Percentiles rank a stretch among this genome's conserved stretches.
These are phyloP conservation scores for Ambrosia trifida DNA, from an alignment of 129 eudicot species.

Conservation along the genomic window DNA sequence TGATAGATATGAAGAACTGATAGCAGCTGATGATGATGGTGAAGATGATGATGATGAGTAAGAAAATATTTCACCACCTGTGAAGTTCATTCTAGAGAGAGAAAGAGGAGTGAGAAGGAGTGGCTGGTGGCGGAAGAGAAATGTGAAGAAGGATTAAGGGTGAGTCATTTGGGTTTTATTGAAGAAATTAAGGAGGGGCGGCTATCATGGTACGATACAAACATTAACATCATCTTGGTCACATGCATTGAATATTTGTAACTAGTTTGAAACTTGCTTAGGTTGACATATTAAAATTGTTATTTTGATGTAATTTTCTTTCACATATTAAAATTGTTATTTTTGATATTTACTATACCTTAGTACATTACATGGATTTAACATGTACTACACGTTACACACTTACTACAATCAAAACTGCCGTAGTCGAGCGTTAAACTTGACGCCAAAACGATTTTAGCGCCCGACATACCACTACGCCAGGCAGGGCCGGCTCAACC, in stretches of 20 bases:
- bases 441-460: no score
- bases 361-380: no score
- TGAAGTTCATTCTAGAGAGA: constrained; percentile 39
- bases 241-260: neutral
- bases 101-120: neutral
- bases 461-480: no score
- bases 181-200: constrained; percentile 27
- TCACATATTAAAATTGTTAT: neutral
- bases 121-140: constrained; percentile 1
- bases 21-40: constrained; percentile 28
- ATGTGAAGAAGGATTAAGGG: constrained; percentile 9
- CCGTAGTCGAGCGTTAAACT: no score
- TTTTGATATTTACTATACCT: no score
- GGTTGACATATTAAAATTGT: neutral
- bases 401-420: no score
- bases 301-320: no score
- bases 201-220: constrained; percentile 31
- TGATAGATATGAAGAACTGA: constrained; percentile 29
- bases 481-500: no score
- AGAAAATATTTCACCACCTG: constrained; percentile 29
- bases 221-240: constrained; percentile 15
- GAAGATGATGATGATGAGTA: constrained; percentile 35
- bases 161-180: constrained; percentile 25
- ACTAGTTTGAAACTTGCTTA: neutral
- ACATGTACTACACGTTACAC: no score